phyloP scores from a whole-genome alignment of 2,329 filamentous ascomycete genomes.

The Fusarium duplospermum region DNA sequence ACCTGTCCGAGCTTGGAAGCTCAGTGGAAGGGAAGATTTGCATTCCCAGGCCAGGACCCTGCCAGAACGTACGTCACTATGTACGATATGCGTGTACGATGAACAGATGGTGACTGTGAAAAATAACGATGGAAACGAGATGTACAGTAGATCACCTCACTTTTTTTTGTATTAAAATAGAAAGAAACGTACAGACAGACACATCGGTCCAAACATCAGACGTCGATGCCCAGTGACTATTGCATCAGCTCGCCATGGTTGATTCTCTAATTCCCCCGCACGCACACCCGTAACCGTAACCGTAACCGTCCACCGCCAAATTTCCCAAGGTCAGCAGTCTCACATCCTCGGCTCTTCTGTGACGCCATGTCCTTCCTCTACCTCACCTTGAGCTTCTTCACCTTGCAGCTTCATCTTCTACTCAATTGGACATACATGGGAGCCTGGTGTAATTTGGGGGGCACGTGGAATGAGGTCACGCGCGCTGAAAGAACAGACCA shows the following conservation, averaged over 20 bases:
- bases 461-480: conserved; percentile 37
- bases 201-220: not conserved
- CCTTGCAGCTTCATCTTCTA: not conserved
- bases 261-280: not conserved
- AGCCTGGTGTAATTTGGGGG: conserved; percentile 12
- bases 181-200: not conserved
- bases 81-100: conserved; percentile 12
- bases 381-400: not conserved
- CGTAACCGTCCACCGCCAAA: not conserved
- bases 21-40: conserved; percentile 16
- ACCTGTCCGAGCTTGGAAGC: not conserved
- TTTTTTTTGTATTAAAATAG: not conserved
- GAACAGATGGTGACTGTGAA: conserved; percentile 11
- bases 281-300: not conserved
- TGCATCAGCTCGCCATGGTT: conserved; percentile 24
- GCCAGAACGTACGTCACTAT: conserved; percentile 25
- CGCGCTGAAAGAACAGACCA: conserved; percentile 29
- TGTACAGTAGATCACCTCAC: conserved; percentile 29
- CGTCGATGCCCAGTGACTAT: conserved; percentile 16
- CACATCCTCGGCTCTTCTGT: conserved; percentile 20
- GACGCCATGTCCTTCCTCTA: not conserved
- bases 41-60: conserved; percentile 11
- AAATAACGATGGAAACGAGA: conserved; percentile 11
- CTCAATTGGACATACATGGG: conserved; percentile 10
- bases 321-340: not conserved